Evolutionary conservation across 2,329 filamentous ascomycete species (phyloP), one percentile per base, ranked within the genome.

Genomic region (Fusarium avenaceum): DNA sequence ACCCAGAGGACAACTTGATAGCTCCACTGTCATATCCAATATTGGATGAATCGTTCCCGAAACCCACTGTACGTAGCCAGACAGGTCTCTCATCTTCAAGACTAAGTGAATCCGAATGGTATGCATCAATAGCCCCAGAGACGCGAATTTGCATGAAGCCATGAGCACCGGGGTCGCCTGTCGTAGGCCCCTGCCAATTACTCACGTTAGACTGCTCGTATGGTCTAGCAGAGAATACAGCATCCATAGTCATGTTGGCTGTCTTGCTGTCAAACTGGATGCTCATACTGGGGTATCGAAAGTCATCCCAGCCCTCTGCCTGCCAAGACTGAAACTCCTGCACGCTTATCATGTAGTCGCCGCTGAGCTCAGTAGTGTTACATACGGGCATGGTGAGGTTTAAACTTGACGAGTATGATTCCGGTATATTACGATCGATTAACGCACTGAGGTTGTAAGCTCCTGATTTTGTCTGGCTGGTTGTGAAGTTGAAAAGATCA

Each of bases 261-360:
- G 35, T 62, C 28, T 62, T 62, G 1, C 54, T 33, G 8, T 62
- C 57, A 7, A 62, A 62, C 4, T 43, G 6, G 7, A 61, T 7
- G 19, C 14, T 55, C 10, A 55, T n/a, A 0, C 38, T 10, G 0
- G 58, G 58, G 6, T n/a, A 13, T 4, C 7, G 17, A 2, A 26
- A 62, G 3, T n/a, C 57, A n/a, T 54, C 56, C 58, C 58, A 62
- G 4, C 11, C 57, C 7, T 47, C 47, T 0, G 3, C 4, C 1
- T n/a, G 1, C 19, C 30, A 62, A 2, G 26, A 46, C 4, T 2
- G 1, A 0, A 9, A 14, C 8, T 22, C 32, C 8, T 6, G 6
- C 6, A 58, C 17, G 2, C 0, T 0, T 8, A 60, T 15, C 2
- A 0, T 8, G 6, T 61, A 60, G 8, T 61, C 46, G 5, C 35